These are phyloP conservation scores for Leccinum griseonigrum DNA, from an alignment of 1,284 basidiomycete genomes.

Conservation along the genomic window DNA sequence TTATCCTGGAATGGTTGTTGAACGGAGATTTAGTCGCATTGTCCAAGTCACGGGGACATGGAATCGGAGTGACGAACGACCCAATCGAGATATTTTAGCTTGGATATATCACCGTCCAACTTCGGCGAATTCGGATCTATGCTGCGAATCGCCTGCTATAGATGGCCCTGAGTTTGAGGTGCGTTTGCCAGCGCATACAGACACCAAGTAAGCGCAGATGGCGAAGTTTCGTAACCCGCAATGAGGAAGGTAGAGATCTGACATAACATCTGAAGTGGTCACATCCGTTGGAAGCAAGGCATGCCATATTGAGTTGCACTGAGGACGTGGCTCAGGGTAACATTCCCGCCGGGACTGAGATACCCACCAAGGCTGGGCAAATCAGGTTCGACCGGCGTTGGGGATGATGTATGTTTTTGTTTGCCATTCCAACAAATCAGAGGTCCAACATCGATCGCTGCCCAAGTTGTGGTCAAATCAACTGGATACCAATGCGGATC, in stretches of 20 bases:
- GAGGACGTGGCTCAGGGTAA: slow-evolving; percentile 3
- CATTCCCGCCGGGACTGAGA: slow-evolving; percentile 3
- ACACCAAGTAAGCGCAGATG: slow-evolving; percentile 70
- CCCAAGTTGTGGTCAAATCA: slow-evolving; percentile 42
- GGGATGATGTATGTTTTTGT: neutral
- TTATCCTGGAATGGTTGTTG: slow-evolving; percentile 32
- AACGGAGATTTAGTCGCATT: slow-evolving; percentile 67
- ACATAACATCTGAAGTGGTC: slow-evolving; percentile 65
- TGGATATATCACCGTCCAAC: slow-evolving; percentile 27
- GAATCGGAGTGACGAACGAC: slow-evolving; percentile 58
- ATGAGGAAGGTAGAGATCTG: slow-evolving; percentile 79
- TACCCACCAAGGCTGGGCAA: slow-evolving; percentile 23
- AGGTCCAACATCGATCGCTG: slow-evolving; percentile 28
- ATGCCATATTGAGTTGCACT: slow-evolving; percentile 62
- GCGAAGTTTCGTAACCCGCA: slow-evolving; percentile 64
- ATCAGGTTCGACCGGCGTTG: slow-evolving; percentile 11
- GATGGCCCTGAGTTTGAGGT: slow-evolving; percentile 50
- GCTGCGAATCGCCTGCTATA: slow-evolving; percentile 51
- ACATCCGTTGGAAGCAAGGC: slow-evolving; percentile 50
- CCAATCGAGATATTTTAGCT: slow-evolving; percentile 40
- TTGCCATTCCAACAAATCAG: slow-evolving; percentile 13
- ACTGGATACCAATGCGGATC: slow-evolving; percentile 50
- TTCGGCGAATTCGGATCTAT: slow-evolving; percentile 18
- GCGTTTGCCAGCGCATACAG: slow-evolving; percentile 61
- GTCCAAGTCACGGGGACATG: slow-evolving; percentile 65